A percentile compares a stretch with the other conserved stretches of the same genome.
Evolutionary conservation across 2,329 filamentous ascomycete species (phyloP).

Genomic region (Grosmannia penicillata): DNA sequence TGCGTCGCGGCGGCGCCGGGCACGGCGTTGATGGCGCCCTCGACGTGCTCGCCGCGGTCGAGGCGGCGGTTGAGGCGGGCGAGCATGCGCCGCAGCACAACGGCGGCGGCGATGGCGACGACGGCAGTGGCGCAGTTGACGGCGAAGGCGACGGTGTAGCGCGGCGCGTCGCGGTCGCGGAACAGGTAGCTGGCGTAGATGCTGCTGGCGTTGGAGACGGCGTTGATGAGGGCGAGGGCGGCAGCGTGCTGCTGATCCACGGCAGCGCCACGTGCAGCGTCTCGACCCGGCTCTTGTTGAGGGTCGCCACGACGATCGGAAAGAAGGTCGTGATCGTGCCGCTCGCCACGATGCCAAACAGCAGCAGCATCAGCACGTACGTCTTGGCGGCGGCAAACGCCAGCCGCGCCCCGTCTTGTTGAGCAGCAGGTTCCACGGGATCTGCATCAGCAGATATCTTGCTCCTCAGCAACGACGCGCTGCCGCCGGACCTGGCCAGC

Average conservation of each 20-base stretch:
- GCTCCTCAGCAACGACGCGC: too few species aligned
- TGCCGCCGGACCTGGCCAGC: too few species aligned
- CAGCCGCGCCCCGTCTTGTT: constrained; percentile 10
- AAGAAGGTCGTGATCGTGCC: constrained; percentile 7
- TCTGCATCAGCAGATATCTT: constrained; percentile 7
- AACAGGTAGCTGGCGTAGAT: neutral
- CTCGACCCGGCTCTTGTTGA: constrained; percentile 12
- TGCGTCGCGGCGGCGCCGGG: neutral
- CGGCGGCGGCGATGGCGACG: neutral
- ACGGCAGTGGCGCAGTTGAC: constrained; percentile 1
- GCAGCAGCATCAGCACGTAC: constrained; percentile 12
- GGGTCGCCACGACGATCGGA: constrained; percentile 12
- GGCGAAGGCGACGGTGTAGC: neutral
- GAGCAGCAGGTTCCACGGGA: constrained; percentile 1
- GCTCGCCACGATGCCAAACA: neutral
- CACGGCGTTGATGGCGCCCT: neutral
- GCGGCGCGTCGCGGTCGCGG: neutral
- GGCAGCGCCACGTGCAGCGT: constrained; percentile 10
- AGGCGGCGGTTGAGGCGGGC: neutral
- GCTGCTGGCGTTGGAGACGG: neutral
- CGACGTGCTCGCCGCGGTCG: neutral
- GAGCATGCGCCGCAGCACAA: neutral
- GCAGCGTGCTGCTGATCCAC: constrained; percentile 1
- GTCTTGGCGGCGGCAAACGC: constrained; percentile 13
- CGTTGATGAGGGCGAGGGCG: neutral